Evolutionary conservation across 1,139 yeast species (phyloP), one percentile per base, ranked within the genome.

Genomic region (Diutina neorugosa): DNA sequence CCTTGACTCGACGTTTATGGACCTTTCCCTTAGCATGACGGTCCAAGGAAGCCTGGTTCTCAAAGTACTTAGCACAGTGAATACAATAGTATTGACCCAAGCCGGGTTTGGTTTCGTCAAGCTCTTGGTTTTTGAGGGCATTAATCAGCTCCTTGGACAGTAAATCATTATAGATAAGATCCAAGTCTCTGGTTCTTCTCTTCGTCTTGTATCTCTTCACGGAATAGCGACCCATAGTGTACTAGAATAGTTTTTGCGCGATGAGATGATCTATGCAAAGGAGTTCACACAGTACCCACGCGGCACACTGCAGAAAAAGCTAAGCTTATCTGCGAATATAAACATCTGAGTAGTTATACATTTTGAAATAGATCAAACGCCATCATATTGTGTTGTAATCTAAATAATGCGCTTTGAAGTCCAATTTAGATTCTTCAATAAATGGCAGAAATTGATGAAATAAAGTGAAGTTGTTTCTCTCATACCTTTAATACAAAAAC

Each of bases 11-110:
- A 69, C 98, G 79, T 67, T 86, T 90, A 68, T 93, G 98, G 9
- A 84, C 77, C 65, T 90, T 90, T 9, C 86, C 78, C 62, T 81
- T 80, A 58, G 77, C 70, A 69, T 93, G 98, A 25, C 84, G 77
- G 58, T 81, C 81, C 57, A 87, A 74, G 14, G 96, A 86, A 47
- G 69, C 66, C 54, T 86, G 91, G 56, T 84, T 84, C 64, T 91
- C 97, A 63, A 82, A 89, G 67, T 93, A 89, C 67, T 85, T 87
- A 53, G 96, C 96, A 74, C 98, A 93, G 59, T 90, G 96, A 55
- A 93, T 78, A 69, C 98, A 93, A 68, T 89, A 93, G 68, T 82
- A 86, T 69, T 93, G 98, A 18, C 97, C 98, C 60, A 93, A 71
- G 3, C 98, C 98, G 0, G 97, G 93, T 65, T 85, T 85, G 52